Conservation (phyloP, 106 monocot genomes). For the Phalaenopsis equestris region DNA sequence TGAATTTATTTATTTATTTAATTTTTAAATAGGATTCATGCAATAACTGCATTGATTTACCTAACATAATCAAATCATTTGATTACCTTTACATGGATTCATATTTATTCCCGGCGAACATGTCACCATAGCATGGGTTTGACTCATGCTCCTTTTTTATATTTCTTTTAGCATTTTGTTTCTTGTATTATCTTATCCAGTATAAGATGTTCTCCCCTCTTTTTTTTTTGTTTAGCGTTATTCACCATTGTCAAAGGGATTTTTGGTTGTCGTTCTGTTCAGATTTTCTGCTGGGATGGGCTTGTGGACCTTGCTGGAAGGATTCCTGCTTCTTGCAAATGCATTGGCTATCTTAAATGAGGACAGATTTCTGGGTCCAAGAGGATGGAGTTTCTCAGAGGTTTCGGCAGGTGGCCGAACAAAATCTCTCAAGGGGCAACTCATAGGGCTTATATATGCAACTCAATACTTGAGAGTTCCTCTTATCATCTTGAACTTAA, state of each 20-base stretch:
- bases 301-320: constrained; percentile 17
- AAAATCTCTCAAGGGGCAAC: constrained; percentile 26
- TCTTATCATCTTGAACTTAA: constrained; percentile 22
- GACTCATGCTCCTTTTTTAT: background rate
- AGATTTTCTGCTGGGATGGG: constrained; percentile 6
- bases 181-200: background rate
- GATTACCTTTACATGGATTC: background rate
- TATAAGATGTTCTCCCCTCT: no score
- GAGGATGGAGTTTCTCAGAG: constrained; percentile 29
- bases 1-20: background rate
- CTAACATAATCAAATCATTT: background rate
- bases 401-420: constrained; percentile 11
- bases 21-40: background rate
- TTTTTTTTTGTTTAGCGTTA: no score
- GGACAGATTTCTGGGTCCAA: constrained; percentile 19
- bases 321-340: constrained; percentile 19
- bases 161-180: background rate
- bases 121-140: background rate
- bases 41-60: background rate
- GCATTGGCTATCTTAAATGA: constrained; percentile 19
- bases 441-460: constrained; percentile 22
- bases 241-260: no score
- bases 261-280: background rate
- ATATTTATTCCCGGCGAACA: background rate
- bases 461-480: constrained; percentile 31